A percentile compares a stretch with the other conserved stretches of the same genome.
These are phyloP conservation scores for Hippophae tibetana DNA, from an alignment of 306 rosid species.

Conservation along the genomic window DNA sequence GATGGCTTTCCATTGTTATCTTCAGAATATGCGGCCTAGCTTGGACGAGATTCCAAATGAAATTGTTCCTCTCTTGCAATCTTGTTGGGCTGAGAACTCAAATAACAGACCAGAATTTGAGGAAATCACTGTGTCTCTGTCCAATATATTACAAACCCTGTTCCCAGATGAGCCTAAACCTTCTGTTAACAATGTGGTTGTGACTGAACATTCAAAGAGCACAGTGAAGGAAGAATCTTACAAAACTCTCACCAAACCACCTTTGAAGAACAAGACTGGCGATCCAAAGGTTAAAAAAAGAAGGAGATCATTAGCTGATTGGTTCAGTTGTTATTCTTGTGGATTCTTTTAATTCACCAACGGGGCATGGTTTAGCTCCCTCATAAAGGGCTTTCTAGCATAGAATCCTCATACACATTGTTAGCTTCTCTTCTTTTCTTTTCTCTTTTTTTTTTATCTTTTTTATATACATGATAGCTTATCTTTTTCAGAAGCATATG, in stretches of 20 bases:
- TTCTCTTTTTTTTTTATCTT: no score
- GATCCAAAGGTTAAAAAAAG: conserved; percentile 4
- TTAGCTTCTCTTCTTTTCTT: no score
- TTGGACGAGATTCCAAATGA: conserved; percentile 34
- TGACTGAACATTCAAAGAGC: conserved; percentile 15
- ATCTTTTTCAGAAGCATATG: no score
- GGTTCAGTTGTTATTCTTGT: conserved; percentile 15
- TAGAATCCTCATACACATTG: no score
- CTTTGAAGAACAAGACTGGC: neutral
- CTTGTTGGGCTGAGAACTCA: conserved; percentile 61
- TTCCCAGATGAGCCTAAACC: conserved; percentile 5
- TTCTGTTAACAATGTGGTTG: conserved; percentile 1
- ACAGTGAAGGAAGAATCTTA: neutral
- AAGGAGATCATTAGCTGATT: conserved; percentile 1
- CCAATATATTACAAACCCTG: conserved; percentile 10
- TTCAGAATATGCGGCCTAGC: conserved; percentile 44
- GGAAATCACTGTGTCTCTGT: conserved; percentile 27
- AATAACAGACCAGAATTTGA: conserved; percentile 40
- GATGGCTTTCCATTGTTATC: neutral
- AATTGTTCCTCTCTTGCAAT: conserved; percentile 34
- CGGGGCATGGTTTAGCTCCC: neutral
- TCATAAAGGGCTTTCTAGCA: no score
- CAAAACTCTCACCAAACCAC: neutral
- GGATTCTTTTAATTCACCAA: conserved; percentile 16
- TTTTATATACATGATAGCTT: no score